Conservation (phyloP, 2,329 filamentous ascomycete species). For the Exutisphaerella laricina region DNA sequence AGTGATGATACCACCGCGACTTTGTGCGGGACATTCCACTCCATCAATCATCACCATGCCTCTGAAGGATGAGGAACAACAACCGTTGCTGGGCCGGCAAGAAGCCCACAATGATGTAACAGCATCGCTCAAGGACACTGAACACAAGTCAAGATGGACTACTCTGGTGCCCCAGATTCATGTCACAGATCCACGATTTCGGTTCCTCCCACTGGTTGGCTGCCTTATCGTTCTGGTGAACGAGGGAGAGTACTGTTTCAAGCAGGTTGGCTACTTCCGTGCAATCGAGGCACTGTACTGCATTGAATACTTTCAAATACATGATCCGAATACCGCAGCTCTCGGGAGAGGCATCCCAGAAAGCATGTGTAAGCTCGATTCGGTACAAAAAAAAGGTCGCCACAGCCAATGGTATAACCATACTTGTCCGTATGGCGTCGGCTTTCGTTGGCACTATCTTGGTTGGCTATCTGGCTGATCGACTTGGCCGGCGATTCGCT, state of each 20-base stretch:
- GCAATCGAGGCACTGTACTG: constrained; percentile 9
- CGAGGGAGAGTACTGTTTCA: constrained; percentile 11
- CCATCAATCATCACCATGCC: too few relatives aligned
- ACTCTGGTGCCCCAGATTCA: constrained; percentile 3
- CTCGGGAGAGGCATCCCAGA: constrained; percentile 7
- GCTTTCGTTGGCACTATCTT: constrained; percentile 6
- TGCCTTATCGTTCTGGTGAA: constrained; percentile 9
- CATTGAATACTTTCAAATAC: constrained; percentile 5
- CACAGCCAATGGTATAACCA: constrained; percentile 7
- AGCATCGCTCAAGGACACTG: not conserved
- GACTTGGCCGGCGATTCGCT: constrained; percentile 1
- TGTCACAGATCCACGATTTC: constrained; percentile 6
- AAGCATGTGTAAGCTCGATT: constrained; percentile 7
- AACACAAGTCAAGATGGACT: not conserved
- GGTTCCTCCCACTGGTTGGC: constrained; percentile 7
- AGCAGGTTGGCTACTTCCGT: constrained; percentile 9
- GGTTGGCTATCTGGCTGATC: constrained; percentile 4
- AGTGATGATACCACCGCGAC: too few relatives aligned
- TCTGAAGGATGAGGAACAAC: constrained; percentile 2
- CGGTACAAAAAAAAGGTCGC: constrained; percentile 8
- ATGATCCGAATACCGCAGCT: constrained; percentile 3
- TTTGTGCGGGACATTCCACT: too few relatives aligned
- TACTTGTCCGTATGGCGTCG: constrained; percentile 7
- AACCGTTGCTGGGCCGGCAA: constrained; percentile 3
- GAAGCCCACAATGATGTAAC: not conserved